Base-by-base conservation (phyloP, 2,329 filamentous ascomycete genomes). In the Hypoxylon sp. region DNA sequence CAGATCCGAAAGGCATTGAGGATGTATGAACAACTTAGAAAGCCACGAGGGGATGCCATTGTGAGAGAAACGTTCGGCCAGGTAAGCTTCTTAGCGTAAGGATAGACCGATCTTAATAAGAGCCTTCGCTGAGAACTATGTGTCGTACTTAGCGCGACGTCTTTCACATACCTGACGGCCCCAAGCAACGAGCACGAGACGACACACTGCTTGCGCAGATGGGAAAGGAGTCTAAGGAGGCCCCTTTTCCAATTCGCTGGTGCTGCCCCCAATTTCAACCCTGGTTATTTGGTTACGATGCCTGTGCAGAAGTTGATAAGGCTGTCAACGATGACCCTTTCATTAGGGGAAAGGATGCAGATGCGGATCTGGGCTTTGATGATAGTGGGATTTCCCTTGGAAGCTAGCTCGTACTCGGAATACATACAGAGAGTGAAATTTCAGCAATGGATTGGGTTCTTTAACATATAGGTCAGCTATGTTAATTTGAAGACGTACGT, bases 231-330 rank as follows among this genome's bases (percentile, higher is more conserved):
- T 81, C 85, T 56, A 76, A 85, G 2, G 79, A 82, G 41, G 83
- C 81, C 1, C 82, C 85, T 1, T 92, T 91, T 70, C 90, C 89
- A 0, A 89, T 86, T 76, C 80, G 89, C 52, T 89, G 89, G 85
- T 88, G 85, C 1, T 90, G 89, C 73, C 88, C 87, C 0, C 80
- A 86, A 34, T 84, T 89, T 0, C 89, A 91, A 75, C 84, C 85
- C 0, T 91, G 88, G 86, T 68, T 91, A 50, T 91, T 87, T 70
- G 87, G 88, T 0, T 91, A 91, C 68, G 86, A 91, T 77, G 87
- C 87, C 2, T 83, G 85, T 63, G 79, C 79, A 28, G 88, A 89
- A 72, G 86, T 84, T 0, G 82, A 86, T 58, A 78, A 80, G 19
- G 74, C 71, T 0, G 66, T 76, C 3, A 61, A 41, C 1, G 55